A percentile compares a stretch with the other conserved stretches of the same genome.
phyloP scores from a whole-genome alignment of 2,329 filamentous ascomycete species.

The Claviceps arundinis region DNA sequence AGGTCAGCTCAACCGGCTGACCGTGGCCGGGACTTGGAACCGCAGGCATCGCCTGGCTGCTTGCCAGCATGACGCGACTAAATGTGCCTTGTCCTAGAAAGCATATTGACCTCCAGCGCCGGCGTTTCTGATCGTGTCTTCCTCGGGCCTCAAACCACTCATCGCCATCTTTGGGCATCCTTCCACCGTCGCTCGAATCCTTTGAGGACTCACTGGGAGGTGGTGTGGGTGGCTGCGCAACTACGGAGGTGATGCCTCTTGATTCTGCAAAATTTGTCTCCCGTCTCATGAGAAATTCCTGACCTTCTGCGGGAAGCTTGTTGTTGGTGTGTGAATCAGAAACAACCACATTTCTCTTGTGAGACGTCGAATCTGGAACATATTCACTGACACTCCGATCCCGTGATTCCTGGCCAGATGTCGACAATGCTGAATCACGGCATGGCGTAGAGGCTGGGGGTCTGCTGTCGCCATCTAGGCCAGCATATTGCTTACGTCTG shows the following conservation, averaged over 20 bases:
- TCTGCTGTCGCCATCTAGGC: conserved; percentile 18
- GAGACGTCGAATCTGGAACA: conserved; percentile 56
- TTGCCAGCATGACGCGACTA: conserved; percentile 84
- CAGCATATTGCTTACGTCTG: conserved; percentile 43
- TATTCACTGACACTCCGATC: conserved; percentile 88
- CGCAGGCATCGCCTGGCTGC: conserved; percentile 51
- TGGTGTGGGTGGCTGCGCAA: conserved; percentile 61
- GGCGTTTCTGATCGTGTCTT: conserved; percentile 53
- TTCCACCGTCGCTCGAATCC: conserved; percentile 27
- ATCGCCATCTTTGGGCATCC: conserved; percentile 27
- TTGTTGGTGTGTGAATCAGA: conserved; percentile 43
- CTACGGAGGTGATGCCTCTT: conserved; percentile 52
- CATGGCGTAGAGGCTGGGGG: conserved; percentile 16
- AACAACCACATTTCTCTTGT: conserved; percentile 61
- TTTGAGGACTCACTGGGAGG: conserved; percentile 62
- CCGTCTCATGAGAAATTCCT: conserved; percentile 45
- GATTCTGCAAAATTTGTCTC: conserved; percentile 72
- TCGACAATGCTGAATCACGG: conserved; percentile 10
- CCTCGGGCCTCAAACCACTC: conserved; percentile 61
- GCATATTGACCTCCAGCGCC: conserved; percentile 68
- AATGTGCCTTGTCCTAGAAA: conserved; percentile 87
- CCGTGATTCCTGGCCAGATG: conserved; percentile 36
- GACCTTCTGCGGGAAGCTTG: conserved; percentile 20
- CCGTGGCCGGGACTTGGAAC: conserved; percentile 19
- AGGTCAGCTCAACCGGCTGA: conserved; percentile 19